Conservation (phyloP, 2,329 filamentous ascomycete species). For the Sporothrix euskadiensis region DNA sequence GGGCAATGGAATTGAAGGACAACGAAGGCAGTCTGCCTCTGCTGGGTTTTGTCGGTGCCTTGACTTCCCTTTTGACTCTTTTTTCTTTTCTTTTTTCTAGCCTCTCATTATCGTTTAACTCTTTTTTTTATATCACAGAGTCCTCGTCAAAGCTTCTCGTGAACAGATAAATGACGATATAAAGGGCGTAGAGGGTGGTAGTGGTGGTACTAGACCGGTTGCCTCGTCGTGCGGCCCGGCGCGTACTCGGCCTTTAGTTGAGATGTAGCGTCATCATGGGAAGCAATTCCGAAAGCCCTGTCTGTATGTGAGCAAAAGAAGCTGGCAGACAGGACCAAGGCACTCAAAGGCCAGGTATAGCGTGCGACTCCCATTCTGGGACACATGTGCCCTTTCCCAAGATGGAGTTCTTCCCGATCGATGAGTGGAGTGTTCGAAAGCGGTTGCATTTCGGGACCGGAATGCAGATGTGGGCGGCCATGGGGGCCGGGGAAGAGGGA, state of each 20-base stretch:
- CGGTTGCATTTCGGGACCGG: not conserved
- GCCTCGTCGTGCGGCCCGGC: not conserved
- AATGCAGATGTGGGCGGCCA: not conserved
- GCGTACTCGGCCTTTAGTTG: not conserved
- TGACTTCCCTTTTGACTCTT: not conserved
- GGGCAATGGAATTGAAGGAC: not conserved
- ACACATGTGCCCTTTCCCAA: conserved; percentile 18
- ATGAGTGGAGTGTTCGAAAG: not conserved
- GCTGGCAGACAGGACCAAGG: not conserved
- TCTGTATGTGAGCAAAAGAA: not conserved
- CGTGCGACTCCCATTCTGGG: not conserved
- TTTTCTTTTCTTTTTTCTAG: not conserved
- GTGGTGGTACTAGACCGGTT: not conserved
- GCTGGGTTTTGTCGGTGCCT: not conserved
- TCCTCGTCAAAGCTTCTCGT: not conserved
- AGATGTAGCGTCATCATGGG: not conserved
- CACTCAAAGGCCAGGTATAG: not conserved
- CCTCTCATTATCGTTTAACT: not conserved
- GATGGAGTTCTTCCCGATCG: conserved; percentile 24
- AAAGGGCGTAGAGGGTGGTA: not conserved
- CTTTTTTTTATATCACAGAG: not conserved
- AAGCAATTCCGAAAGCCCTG: not conserved
- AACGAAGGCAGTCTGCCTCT: not conserved
- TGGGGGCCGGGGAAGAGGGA: not conserved
- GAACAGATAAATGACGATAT: not conserved